phyloP scores from a whole-genome alignment of 345 rosid species.

The Gossypium thurberi region DNA sequence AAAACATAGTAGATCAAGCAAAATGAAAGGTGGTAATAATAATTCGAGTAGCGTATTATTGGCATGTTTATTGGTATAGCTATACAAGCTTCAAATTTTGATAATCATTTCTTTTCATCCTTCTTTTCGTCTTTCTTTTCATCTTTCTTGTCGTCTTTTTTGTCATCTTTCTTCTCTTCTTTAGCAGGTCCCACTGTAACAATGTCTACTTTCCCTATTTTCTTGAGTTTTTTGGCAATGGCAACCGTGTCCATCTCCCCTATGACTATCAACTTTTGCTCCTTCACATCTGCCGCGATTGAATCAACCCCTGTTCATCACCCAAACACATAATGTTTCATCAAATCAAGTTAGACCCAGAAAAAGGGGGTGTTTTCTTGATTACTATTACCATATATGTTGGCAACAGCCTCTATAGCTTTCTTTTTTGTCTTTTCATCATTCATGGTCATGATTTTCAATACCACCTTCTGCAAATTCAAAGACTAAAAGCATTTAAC shows the following conservation, averaged over 20 bases:
- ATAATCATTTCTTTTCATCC: background rate
- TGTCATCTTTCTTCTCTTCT: slow-evolving; percentile 22
- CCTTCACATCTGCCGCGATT: slow-evolving; percentile 23
- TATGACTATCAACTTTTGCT: slow-evolving; percentile 6
- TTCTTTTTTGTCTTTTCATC: slow-evolving; percentile 39
- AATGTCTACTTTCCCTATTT: slow-evolving; percentile 27
- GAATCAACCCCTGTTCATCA: slow-evolving; percentile 30
- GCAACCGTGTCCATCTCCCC: slow-evolving; percentile 28
- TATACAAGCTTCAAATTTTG: background rate
- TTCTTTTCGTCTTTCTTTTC: background rate
- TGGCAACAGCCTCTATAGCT: slow-evolving; percentile 38
- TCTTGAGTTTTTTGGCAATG: slow-evolving; percentile 27
- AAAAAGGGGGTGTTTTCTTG: background rate
- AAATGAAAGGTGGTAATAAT: background rate
- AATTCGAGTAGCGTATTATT: background rate
- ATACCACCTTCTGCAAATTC: slow-evolving; percentile 27
- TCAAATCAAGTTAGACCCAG: background rate
- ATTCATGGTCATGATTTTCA: slow-evolving; percentile 19
- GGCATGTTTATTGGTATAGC: background rate
- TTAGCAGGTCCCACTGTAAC: slow-evolving; percentile 24
- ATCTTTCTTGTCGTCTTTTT: slow-evolving; percentile 4
- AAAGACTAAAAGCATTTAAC: background rate
- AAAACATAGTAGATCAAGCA: background rate
- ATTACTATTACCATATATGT: slow-evolving; percentile 25
- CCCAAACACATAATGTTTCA: no score